Evolutionary conservation across 176 grass and related monocot genomes (phyloP).

Genomic region (Oryza brachyantha): DNA sequence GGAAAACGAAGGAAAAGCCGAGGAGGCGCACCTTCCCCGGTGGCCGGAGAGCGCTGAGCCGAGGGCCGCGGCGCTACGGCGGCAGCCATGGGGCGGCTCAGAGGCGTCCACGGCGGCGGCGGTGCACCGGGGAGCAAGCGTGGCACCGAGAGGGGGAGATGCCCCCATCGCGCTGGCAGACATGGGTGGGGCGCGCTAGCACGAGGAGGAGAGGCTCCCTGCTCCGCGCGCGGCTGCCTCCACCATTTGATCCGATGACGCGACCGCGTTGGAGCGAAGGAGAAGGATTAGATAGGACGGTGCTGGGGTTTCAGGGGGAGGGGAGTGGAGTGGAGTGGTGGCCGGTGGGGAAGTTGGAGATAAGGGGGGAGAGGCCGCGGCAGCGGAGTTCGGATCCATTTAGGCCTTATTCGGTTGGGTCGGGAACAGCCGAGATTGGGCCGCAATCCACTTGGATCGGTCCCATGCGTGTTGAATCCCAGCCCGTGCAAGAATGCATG

Average conservation of each 20-base stretch:
- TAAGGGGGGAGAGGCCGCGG: too few relatives aligned
- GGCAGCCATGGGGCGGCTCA: background rate
- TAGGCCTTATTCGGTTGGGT: too few relatives aligned
- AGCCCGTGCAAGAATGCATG: too few relatives aligned
- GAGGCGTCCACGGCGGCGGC: conserved; percentile 7
- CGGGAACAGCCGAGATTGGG: too few relatives aligned
- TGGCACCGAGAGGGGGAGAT: conserved; percentile 15
- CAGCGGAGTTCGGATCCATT: too few relatives aligned
- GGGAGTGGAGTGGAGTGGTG: background rate
- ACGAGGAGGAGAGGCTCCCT: conserved; percentile 5
- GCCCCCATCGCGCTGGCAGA: conserved; percentile 25
- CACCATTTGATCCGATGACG: conserved; percentile 12
- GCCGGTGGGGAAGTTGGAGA: background rate
- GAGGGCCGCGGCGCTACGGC: conserved; percentile 17
- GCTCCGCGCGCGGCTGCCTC: background rate
- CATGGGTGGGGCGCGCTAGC: conserved; percentile 39
- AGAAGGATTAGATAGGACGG: background rate
- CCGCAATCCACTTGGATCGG: too few relatives aligned
- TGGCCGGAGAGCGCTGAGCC: conserved; percentile 24
- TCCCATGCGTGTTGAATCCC: too few relatives aligned
- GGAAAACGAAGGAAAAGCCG: too few relatives aligned
- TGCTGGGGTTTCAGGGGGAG: background rate
- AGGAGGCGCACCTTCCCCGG: conserved; percentile 28
- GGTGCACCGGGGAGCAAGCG: background rate
- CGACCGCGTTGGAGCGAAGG: background rate